A percentile compares a stretch with the other conserved stretches of the same genome.
phyloP scores from a whole-genome alignment of 805 yeast species.

The Danielozyma ontarioensis region DNA sequence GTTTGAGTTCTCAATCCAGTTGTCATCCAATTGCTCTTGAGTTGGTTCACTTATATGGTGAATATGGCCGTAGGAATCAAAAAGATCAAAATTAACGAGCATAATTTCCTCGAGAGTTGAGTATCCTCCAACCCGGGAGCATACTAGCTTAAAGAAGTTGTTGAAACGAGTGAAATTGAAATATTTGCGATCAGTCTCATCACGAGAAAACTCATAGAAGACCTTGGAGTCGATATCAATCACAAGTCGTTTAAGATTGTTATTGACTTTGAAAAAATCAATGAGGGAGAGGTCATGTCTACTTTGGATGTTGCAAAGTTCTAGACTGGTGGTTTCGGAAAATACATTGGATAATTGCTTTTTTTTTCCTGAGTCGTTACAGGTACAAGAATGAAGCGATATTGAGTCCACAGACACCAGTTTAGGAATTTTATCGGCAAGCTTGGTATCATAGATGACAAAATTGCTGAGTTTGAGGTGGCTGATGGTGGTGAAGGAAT shows the following conservation, averaged over 20 bases:
- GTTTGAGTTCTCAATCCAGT: constrained; percentile 2
- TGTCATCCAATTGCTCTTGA: neutral
- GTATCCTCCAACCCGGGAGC: constrained; percentile 31
- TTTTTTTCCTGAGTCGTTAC: constrained; percentile 10
- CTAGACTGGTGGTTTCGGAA: constrained; percentile 30
- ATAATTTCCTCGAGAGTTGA: constrained; percentile 18
- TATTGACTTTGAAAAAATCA: constrained; percentile 37
- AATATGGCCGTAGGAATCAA: constrained; percentile 11
- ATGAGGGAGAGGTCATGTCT: constrained; percentile 46
- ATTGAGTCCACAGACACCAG: constrained; percentile 8
- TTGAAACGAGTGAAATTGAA: constrained; percentile 30
- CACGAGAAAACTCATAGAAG: constrained; percentile 22
- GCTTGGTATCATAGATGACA: constrained; percentile 39
- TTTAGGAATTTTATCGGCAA: constrained; percentile 4
- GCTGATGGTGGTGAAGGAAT: constrained; percentile 31
- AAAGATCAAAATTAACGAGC: constrained; percentile 30
- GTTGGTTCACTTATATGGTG: constrained; percentile 5
- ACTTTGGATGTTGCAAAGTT: constrained; percentile 33
- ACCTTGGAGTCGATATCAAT: constrained; percentile 48
- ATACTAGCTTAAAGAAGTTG: constrained; percentile 21
- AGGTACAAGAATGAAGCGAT: constrained; percentile 16
- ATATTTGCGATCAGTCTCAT: constrained; percentile 7
- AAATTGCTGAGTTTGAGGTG: constrained; percentile 42
- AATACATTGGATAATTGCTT: constrained; percentile 29
- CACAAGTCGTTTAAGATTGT: constrained; percentile 29